Evolutionary conservation across 208 protist genomes (phyloP), one percentile per base, ranked within the genome.

Genomic region (Hexamita inflata): DNA sequence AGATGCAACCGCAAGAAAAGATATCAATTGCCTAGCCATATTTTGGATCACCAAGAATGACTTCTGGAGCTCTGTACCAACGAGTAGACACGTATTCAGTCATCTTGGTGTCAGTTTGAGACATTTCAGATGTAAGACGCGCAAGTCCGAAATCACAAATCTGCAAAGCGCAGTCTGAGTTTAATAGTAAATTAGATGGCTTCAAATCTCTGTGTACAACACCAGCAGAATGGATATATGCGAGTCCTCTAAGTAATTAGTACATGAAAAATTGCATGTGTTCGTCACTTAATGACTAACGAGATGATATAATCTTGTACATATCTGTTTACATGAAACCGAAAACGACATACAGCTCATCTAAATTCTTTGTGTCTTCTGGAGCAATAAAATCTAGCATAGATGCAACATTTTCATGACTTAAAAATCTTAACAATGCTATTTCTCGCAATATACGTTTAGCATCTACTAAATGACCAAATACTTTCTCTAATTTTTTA

Each of bases 1-100:
- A 92, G 59, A 99, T 97, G 79, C 95, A 98, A 26, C 95, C 96
- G 26, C 95, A 88, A 0, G 88, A 89, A 95, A 96, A 99, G 28
- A 98, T 75, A 81, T 99, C 96, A 66, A 98, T 84, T 13, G 89
- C 79, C 41, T 89, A 88, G 39, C 86, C 86, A 84, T 98, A 98
- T 30, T 83, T 59, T 28, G 88, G 76, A 80, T 89, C 94, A 81
- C 92, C 89, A 30, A 98, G 85, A 58, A 99, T 88, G 30, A 98
- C 86, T 80, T 98, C 95, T 28, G 95, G 96, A n/a, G 95, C 92
- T 40, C 96, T 85, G 80, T 98, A 99, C 94, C 95, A 98, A 1
- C 96, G 83, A 9, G 93, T 98, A 34, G 94, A 91, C 78, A 95
- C 91, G 82, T 95, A 95, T 77, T 94, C 91, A 29, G 92, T 95